Conservation (phyloP, 441 rosid species). For the Erodium texanum region DNA sequence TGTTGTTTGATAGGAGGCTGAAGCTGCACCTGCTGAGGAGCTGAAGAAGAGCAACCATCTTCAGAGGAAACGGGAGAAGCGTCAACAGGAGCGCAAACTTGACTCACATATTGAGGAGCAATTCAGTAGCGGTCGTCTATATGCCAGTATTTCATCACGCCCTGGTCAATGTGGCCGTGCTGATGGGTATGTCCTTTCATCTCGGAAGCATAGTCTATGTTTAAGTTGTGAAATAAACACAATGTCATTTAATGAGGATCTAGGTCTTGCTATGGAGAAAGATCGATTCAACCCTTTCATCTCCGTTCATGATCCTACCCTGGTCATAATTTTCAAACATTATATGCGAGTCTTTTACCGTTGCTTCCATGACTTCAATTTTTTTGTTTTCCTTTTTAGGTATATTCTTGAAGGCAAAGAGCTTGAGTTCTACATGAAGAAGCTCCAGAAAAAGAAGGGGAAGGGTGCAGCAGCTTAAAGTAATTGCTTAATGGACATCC, state of each 20-base stretch:
- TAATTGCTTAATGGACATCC: neutral
- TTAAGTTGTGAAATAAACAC: no score
- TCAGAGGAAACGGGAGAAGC: conserved; percentile 40
- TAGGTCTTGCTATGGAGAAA: no score
- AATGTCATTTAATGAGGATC: no score
- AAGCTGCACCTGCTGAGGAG: conserved; percentile 35
- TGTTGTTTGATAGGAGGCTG: conserved; percentile 33
- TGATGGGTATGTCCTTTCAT: conserved; percentile 36
- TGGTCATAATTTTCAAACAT: no score
- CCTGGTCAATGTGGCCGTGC: conserved; percentile 61
- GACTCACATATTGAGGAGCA: conserved; percentile 53
- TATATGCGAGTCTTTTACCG: no score
- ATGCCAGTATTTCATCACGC: conserved; percentile 53
- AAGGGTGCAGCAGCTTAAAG: conserved; percentile 33
- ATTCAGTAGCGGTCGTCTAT: conserved; percentile 42
- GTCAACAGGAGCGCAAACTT: conserved; percentile 40
- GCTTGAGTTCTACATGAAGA: conserved; percentile 42
- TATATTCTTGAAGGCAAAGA: conserved; percentile 41
- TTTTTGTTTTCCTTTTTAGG: no score
- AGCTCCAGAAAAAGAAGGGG: conserved; percentile 46
- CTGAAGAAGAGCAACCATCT: conserved; percentile 48
- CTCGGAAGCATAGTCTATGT: no score
- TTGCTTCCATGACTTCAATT: no score
- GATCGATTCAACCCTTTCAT: no score
- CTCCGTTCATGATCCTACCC: no score